phyloP scores from a whole-genome alignment of 1,139 yeast species.

The Debaryomyces coudertii region DNA sequence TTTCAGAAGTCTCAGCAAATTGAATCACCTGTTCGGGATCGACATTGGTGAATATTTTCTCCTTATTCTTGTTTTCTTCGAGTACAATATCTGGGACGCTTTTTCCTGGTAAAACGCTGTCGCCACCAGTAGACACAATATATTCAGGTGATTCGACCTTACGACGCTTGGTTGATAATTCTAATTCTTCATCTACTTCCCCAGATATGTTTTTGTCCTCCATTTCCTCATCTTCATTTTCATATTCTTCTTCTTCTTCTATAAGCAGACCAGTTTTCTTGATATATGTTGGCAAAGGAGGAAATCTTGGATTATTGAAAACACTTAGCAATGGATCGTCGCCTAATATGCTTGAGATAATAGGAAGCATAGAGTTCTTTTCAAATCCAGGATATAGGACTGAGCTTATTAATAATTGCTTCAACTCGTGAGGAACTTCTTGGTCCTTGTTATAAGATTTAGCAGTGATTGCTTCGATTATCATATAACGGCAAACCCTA shows the following conservation, averaged over 20 bases:
- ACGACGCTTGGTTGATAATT: not conserved
- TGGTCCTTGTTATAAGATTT: conserved; percentile 29
- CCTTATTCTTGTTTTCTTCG: conserved; percentile 1
- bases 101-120: not conserved
- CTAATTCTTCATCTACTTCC: conserved; percentile 10
- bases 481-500: conserved; percentile 58
- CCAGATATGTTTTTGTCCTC: not conserved
- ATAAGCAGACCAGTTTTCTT: conserved; percentile 19
- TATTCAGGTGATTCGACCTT: not conserved
- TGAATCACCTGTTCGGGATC: conserved; percentile 12
- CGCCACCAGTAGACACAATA: not conserved
- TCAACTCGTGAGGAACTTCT: conserved; percentile 34
- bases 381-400: conserved; percentile 68
- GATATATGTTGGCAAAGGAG: conserved; percentile 54
- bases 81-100: not conserved
- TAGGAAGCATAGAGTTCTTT: conserved; percentile 69
- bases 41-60: conserved; percentile 8
- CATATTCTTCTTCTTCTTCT: conserved; percentile 24
- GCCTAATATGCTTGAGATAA: conserved; percentile 57
- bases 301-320: conserved; percentile 77
- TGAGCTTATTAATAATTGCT: conserved; percentile 49
- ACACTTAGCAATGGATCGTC: conserved; percentile 50
- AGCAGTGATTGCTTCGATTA: conserved; percentile 49
- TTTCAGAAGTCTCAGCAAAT: conserved; percentile 5
- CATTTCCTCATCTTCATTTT: conserved; percentile 19